phyloP scores from a whole-genome alignment of 768 basidiomycete species.

The Calocera cornea region DNA sequence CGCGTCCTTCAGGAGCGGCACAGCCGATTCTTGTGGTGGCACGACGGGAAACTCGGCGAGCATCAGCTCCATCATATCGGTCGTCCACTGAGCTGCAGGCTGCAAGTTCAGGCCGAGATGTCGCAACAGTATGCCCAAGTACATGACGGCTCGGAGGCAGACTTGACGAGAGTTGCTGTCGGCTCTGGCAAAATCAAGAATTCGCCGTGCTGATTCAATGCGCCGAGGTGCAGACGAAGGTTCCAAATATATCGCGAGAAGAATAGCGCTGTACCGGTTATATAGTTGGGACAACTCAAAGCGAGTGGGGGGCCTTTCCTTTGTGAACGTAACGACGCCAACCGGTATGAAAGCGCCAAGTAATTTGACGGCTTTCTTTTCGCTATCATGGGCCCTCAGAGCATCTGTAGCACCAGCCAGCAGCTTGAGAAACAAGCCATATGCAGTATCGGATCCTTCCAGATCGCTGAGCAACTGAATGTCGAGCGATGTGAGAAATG shows the following conservation, averaged over 20 bases:
- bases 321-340: constrained; percentile 50
- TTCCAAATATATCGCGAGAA: constrained; percentile 56
- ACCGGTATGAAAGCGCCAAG: constrained; percentile 61
- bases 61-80: constrained; percentile 43
- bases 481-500: constrained; percentile 48
- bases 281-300: constrained; percentile 60
- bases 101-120: constrained; percentile 38
- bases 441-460: constrained; percentile 51
- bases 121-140: constrained; percentile 48
- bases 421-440: constrained; percentile 68
- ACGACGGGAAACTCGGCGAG: constrained; percentile 37
- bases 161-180: constrained; percentile 51
- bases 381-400: constrained; percentile 20
- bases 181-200: constrained; percentile 52
- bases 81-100: constrained; percentile 49
- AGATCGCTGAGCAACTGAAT: constrained; percentile 38
- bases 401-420: constrained; percentile 41
- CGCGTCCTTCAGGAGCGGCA: constrained; percentile 11
- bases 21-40: constrained; percentile 16
- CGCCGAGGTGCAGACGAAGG: constrained; percentile 39
- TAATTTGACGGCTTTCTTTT: constrained; percentile 46
- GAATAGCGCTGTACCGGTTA: constrained; percentile 66
- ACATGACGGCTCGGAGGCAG: constrained; percentile 62
- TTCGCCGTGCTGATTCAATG: constrained; percentile 50
- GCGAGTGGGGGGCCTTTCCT: constrained; percentile 34